A percentile compares a stretch with the other conserved stretches of the same genome.
Conservation (phyloP, 768 basidiomycete species). For the Hemileccinum impolitum region DNA sequence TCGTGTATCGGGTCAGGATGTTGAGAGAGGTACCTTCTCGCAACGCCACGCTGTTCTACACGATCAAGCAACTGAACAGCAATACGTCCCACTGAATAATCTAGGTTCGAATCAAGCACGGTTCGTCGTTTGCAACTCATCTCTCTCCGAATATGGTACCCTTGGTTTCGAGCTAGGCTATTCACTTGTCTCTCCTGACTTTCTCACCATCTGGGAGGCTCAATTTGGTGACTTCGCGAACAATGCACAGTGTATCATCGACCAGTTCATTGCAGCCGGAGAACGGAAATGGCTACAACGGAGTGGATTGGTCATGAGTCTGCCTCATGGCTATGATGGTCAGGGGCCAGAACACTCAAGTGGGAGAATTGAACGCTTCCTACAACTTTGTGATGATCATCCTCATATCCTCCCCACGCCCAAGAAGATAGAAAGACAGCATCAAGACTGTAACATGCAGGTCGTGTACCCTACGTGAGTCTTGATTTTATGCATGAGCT, state of each 20-base stretch:
- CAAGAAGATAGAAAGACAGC: conserved; percentile 89
- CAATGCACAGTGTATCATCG: conserved; percentile 96
- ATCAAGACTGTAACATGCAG: conserved; percentile 99
- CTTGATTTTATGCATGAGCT: not conserved
- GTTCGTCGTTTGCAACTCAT: conserved; percentile 96
- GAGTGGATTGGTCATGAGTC: conserved; percentile 80
- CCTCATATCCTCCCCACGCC: conserved; percentile 84
- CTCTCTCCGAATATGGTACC: conserved; percentile 89
- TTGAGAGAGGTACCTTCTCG: conserved; percentile 98
- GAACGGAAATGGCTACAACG: conserved; percentile 98
- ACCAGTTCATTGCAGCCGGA: conserved; percentile 97
- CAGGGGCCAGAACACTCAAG: conserved; percentile 99
- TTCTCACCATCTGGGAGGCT: conserved; percentile 96
- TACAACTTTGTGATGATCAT: conserved; percentile 97
- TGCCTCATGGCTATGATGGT: conserved; percentile 97
- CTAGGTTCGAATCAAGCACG: conserved; percentile 84
- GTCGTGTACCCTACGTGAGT: conserved; percentile 94
- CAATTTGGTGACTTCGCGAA: conserved; percentile 99
- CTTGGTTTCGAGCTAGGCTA: conserved; percentile 99
- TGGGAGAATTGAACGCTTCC: conserved; percentile 91
- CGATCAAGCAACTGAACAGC: conserved; percentile 89
- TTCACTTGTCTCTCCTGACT: conserved; percentile 92
- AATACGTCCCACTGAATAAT: conserved; percentile 87
- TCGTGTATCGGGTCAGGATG: conserved; percentile 95
- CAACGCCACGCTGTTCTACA: conserved; percentile 97